A percentile compares a stretch with the other conserved stretches of the same genome.
Evolutionary conservation across 257 asterid genomes (phyloP).

Genomic region (Solanum sejunctum): DNA sequence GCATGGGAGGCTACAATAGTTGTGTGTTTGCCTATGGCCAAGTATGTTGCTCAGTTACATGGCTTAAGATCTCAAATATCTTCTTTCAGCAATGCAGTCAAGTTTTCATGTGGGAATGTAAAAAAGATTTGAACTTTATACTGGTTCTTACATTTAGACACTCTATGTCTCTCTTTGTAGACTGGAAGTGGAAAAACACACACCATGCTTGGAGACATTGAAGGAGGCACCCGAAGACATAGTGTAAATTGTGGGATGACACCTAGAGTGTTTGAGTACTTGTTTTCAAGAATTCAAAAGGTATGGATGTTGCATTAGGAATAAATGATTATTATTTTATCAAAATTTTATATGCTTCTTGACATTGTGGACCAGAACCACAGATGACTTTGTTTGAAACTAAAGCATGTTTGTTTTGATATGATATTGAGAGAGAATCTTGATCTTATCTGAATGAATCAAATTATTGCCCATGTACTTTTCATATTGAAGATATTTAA

Average conservation of each 20-base stretch:
- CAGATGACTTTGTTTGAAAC: background rate
- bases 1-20: slow-evolving; percentile 93
- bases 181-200: slow-evolving; percentile 99
- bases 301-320: slow-evolving; percentile 16
- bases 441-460: background rate
- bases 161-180: slow-evolving; percentile 14
- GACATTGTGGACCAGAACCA: background rate
- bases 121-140: background rate
- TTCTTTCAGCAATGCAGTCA: background rate
- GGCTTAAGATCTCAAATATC: background rate
- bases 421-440: background rate
- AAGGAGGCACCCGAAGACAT: slow-evolving; percentile 88
- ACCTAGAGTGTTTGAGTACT: slow-evolving; percentile 87
- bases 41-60: slow-evolving; percentile 27
- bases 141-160: background rate
- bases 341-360: background rate
- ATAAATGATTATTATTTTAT: background rate
- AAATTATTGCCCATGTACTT: background rate
- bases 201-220: slow-evolving; percentile 99
- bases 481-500: background rate
- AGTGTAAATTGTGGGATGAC: slow-evolving; percentile 95
- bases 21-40: slow-evolving; percentile 99
- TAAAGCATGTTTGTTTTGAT: background rate
- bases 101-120: background rate
- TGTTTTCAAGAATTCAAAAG: slow-evolving; percentile 93